Evolutionary conservation across 192 early-diverging fungal species (phyloP).

Genomic region (Coemansia guatemalensis): DNA sequence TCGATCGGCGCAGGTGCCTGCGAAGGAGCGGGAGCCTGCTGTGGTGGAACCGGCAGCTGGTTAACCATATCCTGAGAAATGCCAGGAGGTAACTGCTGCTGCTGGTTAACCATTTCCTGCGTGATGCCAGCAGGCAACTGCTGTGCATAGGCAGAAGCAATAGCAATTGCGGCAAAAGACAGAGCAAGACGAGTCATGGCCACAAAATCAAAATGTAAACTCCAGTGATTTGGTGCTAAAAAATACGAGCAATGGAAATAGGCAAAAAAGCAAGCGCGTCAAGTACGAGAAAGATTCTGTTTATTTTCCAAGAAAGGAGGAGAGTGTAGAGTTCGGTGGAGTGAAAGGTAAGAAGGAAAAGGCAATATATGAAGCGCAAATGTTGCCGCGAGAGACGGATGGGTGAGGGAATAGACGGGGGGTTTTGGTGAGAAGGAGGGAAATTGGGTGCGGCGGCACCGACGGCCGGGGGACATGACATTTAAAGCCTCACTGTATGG

Average conservation of each 20-base stretch:
- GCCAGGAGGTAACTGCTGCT: conserved; percentile 39
- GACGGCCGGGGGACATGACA: not conserved
- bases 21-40: conserved; percentile 44
- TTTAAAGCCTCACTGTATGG: not conserved
- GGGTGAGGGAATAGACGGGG: conserved; percentile 3
- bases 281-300: not conserved
- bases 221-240: not conserved
- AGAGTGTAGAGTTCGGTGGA: not conserved
- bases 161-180: conserved; percentile 29
- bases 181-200: conserved; percentile 40
- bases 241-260: not conserved
- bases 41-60: conserved; percentile 47
- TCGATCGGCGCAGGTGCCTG: conserved; percentile 49
- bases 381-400: not conserved
- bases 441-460: not conserved
- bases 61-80: conserved; percentile 36
- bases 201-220: not conserved
- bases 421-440: not conserved
- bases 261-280: not conserved
- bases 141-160: conserved; percentile 16
- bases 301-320: not conserved
- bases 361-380: not conserved
- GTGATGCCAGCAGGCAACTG: conserved; percentile 35
- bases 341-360: not conserved
- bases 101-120: not conserved